Conservation (phyloP, 129 eudicot genomes). For the Flaveria trinervia region DNA sequence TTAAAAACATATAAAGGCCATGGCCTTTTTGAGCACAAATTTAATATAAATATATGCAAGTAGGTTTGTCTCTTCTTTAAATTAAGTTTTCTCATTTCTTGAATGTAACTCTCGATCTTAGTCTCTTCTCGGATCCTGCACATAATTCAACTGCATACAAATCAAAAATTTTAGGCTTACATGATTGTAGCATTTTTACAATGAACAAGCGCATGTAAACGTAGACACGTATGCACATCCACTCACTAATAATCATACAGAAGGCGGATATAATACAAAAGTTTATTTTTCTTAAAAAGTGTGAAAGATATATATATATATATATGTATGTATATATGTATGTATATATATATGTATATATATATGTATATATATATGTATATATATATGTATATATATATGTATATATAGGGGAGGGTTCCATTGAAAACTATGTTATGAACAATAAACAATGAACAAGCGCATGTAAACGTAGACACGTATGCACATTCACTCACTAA, state of each 20-base stretch:
- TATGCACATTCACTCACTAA: too few relatives aligned
- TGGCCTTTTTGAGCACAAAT: slow-evolving; percentile 25
- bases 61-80: slow-evolving; percentile 11
- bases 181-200: neutral
- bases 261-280: too few relatives aligned
- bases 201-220: neutral
- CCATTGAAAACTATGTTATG: too few relatives aligned
- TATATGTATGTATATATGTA: too few relatives aligned
- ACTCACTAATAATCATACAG: too few relatives aligned
- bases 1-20: slow-evolving; percentile 28
- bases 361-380: too few relatives aligned
- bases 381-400: too few relatives aligned
- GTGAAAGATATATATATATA: too few relatives aligned
- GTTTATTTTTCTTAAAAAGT: too few relatives aligned
- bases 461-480: neutral
- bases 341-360: too few relatives aligned
- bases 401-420: too few relatives aligned
- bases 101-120: slow-evolving; percentile 46
- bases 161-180: neutral
- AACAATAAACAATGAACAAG: too few relatives aligned
- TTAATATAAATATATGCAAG: slow-evolving; percentile 29
- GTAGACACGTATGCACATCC: neutral
- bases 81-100: slow-evolving; percentile 44
- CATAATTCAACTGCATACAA: slow-evolving; percentile 33
- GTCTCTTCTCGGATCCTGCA: slow-evolving; percentile 49